A percentile compares a stretch with the other conserved stretches of the same genome.
These are phyloP conservation scores for Boletus rubroflammeus DNA, from an alignment of 768 basidiomycete genomes.

Conservation along the genomic window DNA sequence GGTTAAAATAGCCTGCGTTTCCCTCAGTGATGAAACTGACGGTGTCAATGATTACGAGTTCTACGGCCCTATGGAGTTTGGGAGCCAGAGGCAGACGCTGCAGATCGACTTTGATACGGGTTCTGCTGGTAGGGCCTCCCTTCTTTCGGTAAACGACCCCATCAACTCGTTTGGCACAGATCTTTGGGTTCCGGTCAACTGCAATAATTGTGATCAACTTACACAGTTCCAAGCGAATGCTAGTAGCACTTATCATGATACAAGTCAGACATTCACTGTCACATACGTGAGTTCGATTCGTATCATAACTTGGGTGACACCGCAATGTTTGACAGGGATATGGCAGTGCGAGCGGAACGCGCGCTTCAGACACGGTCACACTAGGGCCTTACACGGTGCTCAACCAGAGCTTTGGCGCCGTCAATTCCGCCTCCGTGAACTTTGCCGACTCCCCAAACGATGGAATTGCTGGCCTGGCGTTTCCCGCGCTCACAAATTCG, in stretches of 20 bases:
- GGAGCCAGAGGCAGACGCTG: conserved; percentile 51
- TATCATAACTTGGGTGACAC: neutral
- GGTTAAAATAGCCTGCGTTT: neutral
- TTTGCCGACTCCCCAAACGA: conserved; percentile 50
- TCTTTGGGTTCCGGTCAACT: conserved; percentile 51
- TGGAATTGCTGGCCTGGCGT: conserved; percentile 62
- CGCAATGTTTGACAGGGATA: conserved; percentile 39
- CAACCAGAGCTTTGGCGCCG: conserved; percentile 56
- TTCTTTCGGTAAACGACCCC: neutral
- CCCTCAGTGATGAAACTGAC: conserved; percentile 39
- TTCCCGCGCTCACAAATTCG: conserved; percentile 49
- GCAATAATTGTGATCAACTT: conserved; percentile 35
- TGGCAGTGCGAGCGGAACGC: conserved; percentile 50
- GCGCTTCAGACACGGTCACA: conserved; percentile 49
- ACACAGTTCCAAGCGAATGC: conserved; percentile 35
- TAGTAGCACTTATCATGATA: conserved; percentile 42
- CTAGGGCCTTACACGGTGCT: conserved; percentile 43
- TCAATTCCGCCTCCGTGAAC: conserved; percentile 42
- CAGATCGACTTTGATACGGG: conserved; percentile 67
- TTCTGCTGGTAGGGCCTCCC: conserved; percentile 30
- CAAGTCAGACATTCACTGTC: conserved; percentile 34
- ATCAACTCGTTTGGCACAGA: conserved; percentile 36
- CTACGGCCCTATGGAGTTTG: conserved; percentile 44
- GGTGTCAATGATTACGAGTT: conserved; percentile 44
- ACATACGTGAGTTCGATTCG: conserved; percentile 38